These are phyloP conservation scores for Pleurostoma richardsiae DNA, from an alignment of 2,329 filamentous ascomycete genomes.

Conservation along the genomic window DNA sequence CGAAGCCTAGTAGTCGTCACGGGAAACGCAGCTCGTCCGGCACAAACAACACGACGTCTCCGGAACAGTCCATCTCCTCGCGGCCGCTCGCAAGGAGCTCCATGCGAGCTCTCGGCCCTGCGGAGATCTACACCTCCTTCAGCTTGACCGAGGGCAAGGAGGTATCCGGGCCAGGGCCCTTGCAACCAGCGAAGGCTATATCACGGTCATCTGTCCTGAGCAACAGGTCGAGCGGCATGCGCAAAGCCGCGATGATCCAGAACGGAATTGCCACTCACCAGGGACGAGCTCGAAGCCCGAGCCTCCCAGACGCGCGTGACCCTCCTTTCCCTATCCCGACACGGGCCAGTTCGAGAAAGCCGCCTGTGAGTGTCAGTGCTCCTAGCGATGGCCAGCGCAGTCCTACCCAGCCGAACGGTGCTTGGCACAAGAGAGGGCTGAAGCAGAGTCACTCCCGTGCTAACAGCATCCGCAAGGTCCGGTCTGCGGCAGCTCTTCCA, in stretches of 20 bases:
- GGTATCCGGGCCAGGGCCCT: slow-evolving; percentile 3
- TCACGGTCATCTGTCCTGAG: slow-evolving; percentile 23
- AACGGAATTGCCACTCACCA: slow-evolving; percentile 69
- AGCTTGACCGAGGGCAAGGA: slow-evolving; percentile 24
- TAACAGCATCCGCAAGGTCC: slow-evolving; percentile 73
- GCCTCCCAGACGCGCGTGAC: slow-evolving; percentile 50
- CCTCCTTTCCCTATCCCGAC: slow-evolving; percentile 92
- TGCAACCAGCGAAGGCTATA: slow-evolving; percentile 8
- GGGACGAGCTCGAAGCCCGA: slow-evolving; percentile 60
- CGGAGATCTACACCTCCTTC: slow-evolving; percentile 41
- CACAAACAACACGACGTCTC: slow-evolving; percentile 30
- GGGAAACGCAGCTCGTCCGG: slow-evolving; percentile 37
- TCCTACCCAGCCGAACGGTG: slow-evolving; percentile 58
- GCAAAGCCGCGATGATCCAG: slow-evolving; percentile 75
- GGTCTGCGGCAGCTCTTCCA: slow-evolving; percentile 73
- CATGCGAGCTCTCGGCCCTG: slow-evolving; percentile 26
- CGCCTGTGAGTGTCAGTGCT: slow-evolving; percentile 59
- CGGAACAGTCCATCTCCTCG: slow-evolving; percentile 32
- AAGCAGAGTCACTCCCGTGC: slow-evolving; percentile 44
- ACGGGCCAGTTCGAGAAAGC: slow-evolving; percentile 78
- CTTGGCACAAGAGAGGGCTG: slow-evolving; percentile 48
- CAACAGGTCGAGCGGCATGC: slow-evolving; percentile 58
- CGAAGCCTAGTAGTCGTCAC: slow-evolving; percentile 23
- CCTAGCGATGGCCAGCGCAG: slow-evolving; percentile 71
- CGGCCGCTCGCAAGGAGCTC: slow-evolving; percentile 14